These are phyloP conservation scores for Bjerkandera adusta DNA, from an alignment of 1,284 basidiomycete species.

Conservation along the genomic window DNA sequence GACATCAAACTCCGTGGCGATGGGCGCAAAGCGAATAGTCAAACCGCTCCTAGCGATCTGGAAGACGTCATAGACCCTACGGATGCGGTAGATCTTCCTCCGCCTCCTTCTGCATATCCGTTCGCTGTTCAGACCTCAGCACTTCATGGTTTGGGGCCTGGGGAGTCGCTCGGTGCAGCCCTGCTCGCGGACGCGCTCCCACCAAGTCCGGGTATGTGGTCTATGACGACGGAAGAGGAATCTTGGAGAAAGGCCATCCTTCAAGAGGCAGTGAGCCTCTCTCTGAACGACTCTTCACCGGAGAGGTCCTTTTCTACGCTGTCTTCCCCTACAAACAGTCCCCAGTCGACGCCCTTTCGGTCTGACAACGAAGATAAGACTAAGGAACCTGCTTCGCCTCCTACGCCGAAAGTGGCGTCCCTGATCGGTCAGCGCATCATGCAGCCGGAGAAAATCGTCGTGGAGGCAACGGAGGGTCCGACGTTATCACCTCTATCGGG, in stretches of 20 bases:
- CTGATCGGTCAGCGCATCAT: slow-evolving; percentile 29
- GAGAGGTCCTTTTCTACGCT: slow-evolving; percentile 32
- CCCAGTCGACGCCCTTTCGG: slow-evolving; percentile 18
- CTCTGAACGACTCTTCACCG: slow-evolving; percentile 56
- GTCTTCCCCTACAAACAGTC: slow-evolving; percentile 18
- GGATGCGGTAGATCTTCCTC: slow-evolving; percentile 73
- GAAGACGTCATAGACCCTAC: slow-evolving; percentile 76
- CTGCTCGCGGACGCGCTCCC: slow-evolving; percentile 67
- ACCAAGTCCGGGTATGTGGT: slow-evolving; percentile 61
- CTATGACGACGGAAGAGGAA: slow-evolving; percentile 52
- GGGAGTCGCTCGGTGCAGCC: slow-evolving; percentile 70
- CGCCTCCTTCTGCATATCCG: slow-evolving; percentile 58
- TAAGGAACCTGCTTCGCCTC: slow-evolving; percentile 18
- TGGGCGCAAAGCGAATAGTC: slow-evolving; percentile 31
- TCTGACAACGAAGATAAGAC: slow-evolving; percentile 1
- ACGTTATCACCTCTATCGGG: slow-evolving; percentile 17
- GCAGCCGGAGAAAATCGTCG: slow-evolving; percentile 19
- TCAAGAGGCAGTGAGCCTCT: slow-evolving; percentile 71
- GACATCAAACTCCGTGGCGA: slow-evolving; percentile 55
- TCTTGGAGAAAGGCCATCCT: slow-evolving; percentile 71
- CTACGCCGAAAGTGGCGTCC: slow-evolving; percentile 16
- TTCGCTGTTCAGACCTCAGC: slow-evolving; percentile 74
- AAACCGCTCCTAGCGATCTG: slow-evolving; percentile 28
- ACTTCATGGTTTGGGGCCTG: slow-evolving; percentile 62
- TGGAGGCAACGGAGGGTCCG: slow-evolving; percentile 14